Conservation (phyloP, 805 yeast species). For the Suhomyces sp. region DNA sequence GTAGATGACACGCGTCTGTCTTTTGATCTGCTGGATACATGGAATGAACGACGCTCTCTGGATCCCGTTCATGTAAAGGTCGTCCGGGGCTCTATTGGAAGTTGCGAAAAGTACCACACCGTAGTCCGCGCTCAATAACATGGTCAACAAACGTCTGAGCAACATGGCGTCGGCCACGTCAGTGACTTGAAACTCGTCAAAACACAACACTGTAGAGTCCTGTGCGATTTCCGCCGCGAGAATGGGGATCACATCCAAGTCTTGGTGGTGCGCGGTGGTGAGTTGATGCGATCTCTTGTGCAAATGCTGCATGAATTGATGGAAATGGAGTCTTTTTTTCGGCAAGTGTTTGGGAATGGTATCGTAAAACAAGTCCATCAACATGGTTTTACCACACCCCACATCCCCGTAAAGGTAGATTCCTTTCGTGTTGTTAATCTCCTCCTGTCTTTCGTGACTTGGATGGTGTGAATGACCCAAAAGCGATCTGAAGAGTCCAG, state of each 20-base stretch:
- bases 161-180: constrained; percentile 99
- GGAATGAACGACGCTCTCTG: constrained; percentile 92
- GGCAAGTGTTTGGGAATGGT: constrained; percentile 78
- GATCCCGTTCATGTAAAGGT: constrained; percentile 87
- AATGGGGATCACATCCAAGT: constrained; percentile 78
- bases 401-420: constrained; percentile 95
- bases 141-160: constrained; percentile 67
- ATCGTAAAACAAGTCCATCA: constrained; percentile 90
- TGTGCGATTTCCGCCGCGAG: constrained; percentile 82
- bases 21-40: constrained; percentile 76
- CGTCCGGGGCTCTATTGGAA: constrained; percentile 93
- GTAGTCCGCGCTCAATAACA: constrained; percentile 65
- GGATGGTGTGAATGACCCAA: constrained; percentile 3
- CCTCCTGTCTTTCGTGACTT: constrained; percentile 15
- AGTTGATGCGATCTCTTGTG: constrained; percentile 85
- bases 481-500: constrained; percentile 30
- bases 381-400: constrained; percentile 98
- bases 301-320: constrained; percentile 92
- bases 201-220: constrained; percentile 75
- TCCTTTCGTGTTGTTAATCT: constrained; percentile 55
- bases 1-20: constrained; percentile 70
- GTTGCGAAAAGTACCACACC: constrained; percentile 92
- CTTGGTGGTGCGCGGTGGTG: constrained; percentile 54
- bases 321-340: constrained; percentile 85
- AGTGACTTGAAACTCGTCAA: constrained; percentile 96